phyloP scores from a whole-genome alignment of 495 filamentous ascomycete species.

The Xylaria telfairii region DNA sequence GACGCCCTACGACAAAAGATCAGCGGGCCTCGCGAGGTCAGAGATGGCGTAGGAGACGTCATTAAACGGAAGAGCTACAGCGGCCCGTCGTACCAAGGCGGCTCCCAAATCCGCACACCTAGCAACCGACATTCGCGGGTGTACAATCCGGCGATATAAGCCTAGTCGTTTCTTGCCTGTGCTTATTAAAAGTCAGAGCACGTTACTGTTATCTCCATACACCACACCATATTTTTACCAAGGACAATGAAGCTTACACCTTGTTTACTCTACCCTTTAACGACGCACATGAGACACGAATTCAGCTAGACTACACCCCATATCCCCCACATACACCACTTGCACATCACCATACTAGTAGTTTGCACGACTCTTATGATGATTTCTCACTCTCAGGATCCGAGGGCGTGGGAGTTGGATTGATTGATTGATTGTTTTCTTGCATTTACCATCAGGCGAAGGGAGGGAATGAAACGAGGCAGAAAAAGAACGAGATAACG shows the following conservation, averaged over 20 bases:
- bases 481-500: constrained; percentile 14
- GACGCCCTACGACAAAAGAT: constrained; percentile 73
- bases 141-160: constrained; percentile 5
- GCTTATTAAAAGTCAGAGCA: not conserved
- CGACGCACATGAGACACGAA: constrained; percentile 37
- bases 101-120: constrained; percentile 23
- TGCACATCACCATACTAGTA: not conserved
- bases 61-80: constrained; percentile 46
- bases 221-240: not conserved
- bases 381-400: not conserved
- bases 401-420: not conserved
- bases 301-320: constrained; percentile 21
- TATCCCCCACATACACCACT: constrained; percentile 24
- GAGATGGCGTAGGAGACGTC: constrained; percentile 59
- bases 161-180: not conserved
- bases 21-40: constrained; percentile 54
- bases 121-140: not conserved
- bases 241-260: not conserved
- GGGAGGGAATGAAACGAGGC: not conserved
- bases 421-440: not conserved
- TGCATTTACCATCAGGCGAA: not conserved
- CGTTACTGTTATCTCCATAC: not conserved
- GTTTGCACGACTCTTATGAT: constrained; percentile 13
- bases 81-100: constrained; percentile 38
- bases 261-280: constrained; percentile 15